Evolutionary conservation across 257 asterid species (phyloP), one percentile per base, ranked within the genome.

Genomic region (Ligustrum vulgare): DNA sequence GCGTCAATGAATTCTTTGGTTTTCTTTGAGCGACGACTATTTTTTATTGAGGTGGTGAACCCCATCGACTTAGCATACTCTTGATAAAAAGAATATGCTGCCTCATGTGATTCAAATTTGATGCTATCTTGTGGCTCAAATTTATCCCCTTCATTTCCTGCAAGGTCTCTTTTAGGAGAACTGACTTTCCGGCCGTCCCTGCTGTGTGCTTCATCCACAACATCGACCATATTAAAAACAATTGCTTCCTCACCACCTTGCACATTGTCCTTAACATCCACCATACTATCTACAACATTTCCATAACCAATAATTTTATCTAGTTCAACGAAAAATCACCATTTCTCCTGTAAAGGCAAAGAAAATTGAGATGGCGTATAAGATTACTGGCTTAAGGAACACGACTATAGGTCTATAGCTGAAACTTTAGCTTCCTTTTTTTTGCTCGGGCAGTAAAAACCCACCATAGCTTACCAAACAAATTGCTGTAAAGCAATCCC

Each of bases 11-110:
- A 94, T 73, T 94, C 99, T 82, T 94, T 94, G 11, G 96, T 88
- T 77, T 92, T 94, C 88, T 94, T 94, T 11, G 99, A 92, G 63
- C 97, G 95, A 5, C 99, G 97, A 77, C 99, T 94, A 49, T 94
- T 94, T 84, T 92, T 94, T 72, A 94, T 94, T 0, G 99, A 94
- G 76, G 98, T 92, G 73, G 98, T 94, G 90, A 94, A 94, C 45
- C 99, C 99, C 99, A 92, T 92, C 2, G 99, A 92, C 82, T 94
- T 94, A 56, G 98, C 98, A 76, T 92, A 92, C 74, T 92, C 98
- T 82, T 94, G 99, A 83, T 94, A 94, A 80, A 91, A 94, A 3
- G 96, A 77, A 82, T 94, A 94, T 5, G 96, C 99, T 0, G 91
- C 87, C 86, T 94, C 99, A 49, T 94, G 96, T 71, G 97, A 91